Evolutionary conservation across 179 eudicot species (phyloP).

Genomic region (Spergularia azorica): DNA sequence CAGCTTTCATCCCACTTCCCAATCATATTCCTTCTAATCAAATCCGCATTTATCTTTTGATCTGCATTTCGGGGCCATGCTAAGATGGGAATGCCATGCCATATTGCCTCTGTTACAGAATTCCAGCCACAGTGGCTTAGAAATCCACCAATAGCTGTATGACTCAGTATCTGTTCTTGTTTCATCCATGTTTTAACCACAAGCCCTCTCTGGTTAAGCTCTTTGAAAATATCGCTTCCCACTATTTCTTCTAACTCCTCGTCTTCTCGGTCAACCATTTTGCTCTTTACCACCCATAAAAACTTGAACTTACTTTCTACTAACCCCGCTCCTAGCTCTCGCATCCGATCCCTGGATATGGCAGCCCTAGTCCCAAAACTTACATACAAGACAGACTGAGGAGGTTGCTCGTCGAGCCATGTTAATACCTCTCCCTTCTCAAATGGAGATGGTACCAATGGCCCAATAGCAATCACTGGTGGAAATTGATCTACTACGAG

Average conservation of each 20-base stretch:
- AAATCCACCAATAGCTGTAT: constrained; percentile 42
- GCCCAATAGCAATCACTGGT: constrained; percentile 37
- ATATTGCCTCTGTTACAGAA: constrained; percentile 41
- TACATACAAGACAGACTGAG: constrained; percentile 37
- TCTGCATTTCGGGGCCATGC: constrained; percentile 58
- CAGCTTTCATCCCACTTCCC: constrained; percentile 45
- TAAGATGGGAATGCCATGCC: constrained; percentile 43
- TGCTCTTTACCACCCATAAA: constrained; percentile 43
- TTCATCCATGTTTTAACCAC: constrained; percentile 39
- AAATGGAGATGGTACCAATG: constrained; percentile 24
- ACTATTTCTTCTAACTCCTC: constrained; percentile 29
- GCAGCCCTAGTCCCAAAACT: constrained; percentile 44
- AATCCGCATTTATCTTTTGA: constrained; percentile 50
- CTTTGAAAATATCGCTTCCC: constrained; percentile 19
- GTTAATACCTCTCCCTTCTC: constrained; percentile 23
- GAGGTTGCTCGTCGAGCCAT: constrained; percentile 43
- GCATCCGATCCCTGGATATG: constrained; percentile 34
- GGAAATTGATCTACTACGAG: constrained; percentile 31
- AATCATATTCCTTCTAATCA: constrained; percentile 32
- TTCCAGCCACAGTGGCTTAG: constrained; percentile 53
- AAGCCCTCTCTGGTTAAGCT: constrained; percentile 29
- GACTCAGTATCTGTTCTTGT: constrained; percentile 38
- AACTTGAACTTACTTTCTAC: constrained; percentile 29
- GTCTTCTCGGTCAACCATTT: constrained; percentile 34
- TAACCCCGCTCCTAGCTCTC: constrained; percentile 37